Conservation (phyloP, 2,329 filamentous ascomycete genomes). For the Gaeumannomyces tritici region DNA sequence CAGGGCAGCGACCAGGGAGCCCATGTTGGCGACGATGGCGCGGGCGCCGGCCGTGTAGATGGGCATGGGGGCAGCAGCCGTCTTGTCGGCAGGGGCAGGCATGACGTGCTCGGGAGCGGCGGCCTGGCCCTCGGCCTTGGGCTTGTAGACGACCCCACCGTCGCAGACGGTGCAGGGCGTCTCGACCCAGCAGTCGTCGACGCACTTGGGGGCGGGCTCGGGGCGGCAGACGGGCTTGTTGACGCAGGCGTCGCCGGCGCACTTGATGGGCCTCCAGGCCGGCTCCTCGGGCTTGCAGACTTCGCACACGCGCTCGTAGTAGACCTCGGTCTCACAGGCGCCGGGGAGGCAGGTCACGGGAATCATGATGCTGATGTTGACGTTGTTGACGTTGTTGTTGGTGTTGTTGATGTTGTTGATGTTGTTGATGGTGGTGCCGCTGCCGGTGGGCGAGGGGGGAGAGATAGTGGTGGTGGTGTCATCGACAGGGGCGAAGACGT, state of each 20-base stretch:
- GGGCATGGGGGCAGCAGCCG: too few species aligned
- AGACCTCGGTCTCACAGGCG: not conserved
- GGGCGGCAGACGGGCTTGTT: not conserved
- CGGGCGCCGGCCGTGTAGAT: not conserved
- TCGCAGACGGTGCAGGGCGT: not conserved
- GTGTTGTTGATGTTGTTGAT: slow-evolving; percentile 1
- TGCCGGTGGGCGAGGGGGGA: not conserved
- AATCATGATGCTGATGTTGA: slow-evolving; percentile 1
- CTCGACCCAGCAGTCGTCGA: not conserved
- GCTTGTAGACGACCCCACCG: slow-evolving; percentile 1
- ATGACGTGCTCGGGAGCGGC: not conserved
- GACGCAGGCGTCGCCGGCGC: slow-evolving; percentile 2
- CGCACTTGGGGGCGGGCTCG: not conserved
- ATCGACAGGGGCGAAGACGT: not conserved
- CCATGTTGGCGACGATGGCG: not conserved
- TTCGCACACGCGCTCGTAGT: not conserved
- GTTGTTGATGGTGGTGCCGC: not conserved
- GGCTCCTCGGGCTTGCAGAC: not conserved
- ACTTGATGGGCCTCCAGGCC: not conserved
- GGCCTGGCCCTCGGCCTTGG: not conserved
- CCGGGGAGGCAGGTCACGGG: not conserved
- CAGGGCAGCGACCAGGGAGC: not conserved
- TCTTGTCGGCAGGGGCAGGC: not conserved
- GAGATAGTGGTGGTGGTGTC: not conserved
- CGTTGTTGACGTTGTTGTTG: not conserved